Evolutionary conservation across 208 protist species (phyloP).

Genomic region (Balamuthia mandrillaris): DNA sequence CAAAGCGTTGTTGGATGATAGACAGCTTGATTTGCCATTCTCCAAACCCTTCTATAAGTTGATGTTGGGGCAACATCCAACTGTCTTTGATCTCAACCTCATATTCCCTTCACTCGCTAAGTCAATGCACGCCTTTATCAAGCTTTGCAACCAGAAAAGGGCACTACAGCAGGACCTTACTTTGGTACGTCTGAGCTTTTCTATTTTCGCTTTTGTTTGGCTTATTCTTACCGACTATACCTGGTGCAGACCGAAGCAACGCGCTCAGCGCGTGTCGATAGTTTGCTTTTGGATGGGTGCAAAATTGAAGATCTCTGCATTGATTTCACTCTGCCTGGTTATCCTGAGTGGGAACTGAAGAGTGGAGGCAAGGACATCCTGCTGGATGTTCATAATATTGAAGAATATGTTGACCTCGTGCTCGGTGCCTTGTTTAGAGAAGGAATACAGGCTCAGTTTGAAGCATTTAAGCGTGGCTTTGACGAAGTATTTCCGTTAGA

Average conservation of each 20-base stretch:
- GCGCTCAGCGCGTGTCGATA: neutral
- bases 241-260: neutral
- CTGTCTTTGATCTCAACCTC: constrained; percentile 46
- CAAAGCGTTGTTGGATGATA: constrained; percentile 70
- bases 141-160: constrained; percentile 32
- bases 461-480: constrained; percentile 55
- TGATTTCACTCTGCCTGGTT: constrained; percentile 62
- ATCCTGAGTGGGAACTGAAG: constrained; percentile 43
- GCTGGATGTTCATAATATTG: constrained; percentile 52
- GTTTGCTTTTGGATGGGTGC: neutral
- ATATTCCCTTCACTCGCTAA: constrained; percentile 43
- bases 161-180: neutral
- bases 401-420: constrained; percentile 54
- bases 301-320: constrained; percentile 52
- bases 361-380: constrained; percentile 34
- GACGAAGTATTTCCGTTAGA: constrained; percentile 48
- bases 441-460: constrained; percentile 50
- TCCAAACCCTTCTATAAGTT: constrained; percentile 59
- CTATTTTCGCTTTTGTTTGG: neutral
- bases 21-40: constrained; percentile 70
- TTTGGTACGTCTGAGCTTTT: neutral
- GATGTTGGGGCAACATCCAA: constrained; percentile 46
- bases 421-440: constrained; percentile 35
- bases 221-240: neutral
- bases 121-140: constrained; percentile 46